These are phyloP conservation scores for Coniochaeta sp. DNA, from an alignment of 2,329 filamentous ascomycete genomes.

Conservation along the genomic window DNA sequence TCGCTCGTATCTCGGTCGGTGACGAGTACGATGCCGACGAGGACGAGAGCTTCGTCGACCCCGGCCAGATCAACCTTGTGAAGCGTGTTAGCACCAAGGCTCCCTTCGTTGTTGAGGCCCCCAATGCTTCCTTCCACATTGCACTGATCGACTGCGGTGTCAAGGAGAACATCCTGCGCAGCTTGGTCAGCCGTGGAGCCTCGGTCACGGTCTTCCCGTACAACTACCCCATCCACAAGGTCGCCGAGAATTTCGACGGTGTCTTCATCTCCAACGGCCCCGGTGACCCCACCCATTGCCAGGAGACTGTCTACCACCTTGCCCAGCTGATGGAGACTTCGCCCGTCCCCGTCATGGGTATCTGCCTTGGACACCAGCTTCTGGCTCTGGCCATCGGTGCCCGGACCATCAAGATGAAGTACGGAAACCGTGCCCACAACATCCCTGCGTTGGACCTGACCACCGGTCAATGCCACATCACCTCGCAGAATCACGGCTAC, in stretches of 20 bases:
- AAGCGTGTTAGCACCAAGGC: slow-evolving; percentile 96
- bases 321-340: slow-evolving; percentile 85
- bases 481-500: slow-evolving; percentile 97
- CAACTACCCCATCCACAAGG: slow-evolving; percentile 97
- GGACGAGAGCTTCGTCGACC: slow-evolving; percentile 92
- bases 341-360: slow-evolving; percentile 90
- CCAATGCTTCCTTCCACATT: slow-evolving; percentile 78
- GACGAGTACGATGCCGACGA: slow-evolving; percentile 98
- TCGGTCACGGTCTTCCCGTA: slow-evolving; percentile 93
- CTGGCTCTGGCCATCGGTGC: slow-evolving; percentile 84
- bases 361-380: slow-evolving; percentile 95
- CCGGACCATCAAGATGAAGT: slow-evolving; percentile 94
- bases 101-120: slow-evolving; percentile 88
- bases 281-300: slow-evolving; percentile 95
- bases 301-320: slow-evolving; percentile 89
- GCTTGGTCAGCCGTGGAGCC: slow-evolving; percentile 83
- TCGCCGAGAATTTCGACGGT: slow-evolving; percentile 94
- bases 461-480: slow-evolving; percentile 97
- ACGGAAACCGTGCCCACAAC: slow-evolving; percentile 98
- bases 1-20: slow-evolving; percentile 88
- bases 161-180: slow-evolving; percentile 98
- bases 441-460: slow-evolving; percentile 92
- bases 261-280: slow-evolving; percentile 99
- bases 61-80: slow-evolving; percentile 93
- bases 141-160: slow-evolving; percentile 97